Conservation (phyloP, 352 stramenopile species). For the Globisporangium uncinulatum region DNA sequence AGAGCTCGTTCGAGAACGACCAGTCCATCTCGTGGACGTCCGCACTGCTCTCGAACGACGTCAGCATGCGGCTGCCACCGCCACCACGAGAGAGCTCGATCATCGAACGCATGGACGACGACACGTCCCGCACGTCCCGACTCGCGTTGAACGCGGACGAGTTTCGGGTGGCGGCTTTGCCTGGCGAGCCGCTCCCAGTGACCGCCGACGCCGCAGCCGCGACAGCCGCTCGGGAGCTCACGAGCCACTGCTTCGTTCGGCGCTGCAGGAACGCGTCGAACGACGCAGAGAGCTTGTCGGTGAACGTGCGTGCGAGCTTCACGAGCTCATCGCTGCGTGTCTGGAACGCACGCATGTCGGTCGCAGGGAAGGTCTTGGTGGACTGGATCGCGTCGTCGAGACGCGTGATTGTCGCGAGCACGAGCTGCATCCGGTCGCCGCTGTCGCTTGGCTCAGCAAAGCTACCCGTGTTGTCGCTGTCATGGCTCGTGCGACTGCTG, state of each 20-base stretch:
- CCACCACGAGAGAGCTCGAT: constrained; percentile 21
- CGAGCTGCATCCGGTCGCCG: constrained; percentile 22
- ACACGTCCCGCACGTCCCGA: constrained; percentile 25
- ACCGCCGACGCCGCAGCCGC: neutral
- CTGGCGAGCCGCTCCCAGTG: constrained; percentile 8
- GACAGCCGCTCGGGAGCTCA: constrained; percentile 13
- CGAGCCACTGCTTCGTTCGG: constrained; percentile 34
- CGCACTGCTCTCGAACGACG: constrained; percentile 28
- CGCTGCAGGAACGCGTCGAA: constrained; percentile 57
- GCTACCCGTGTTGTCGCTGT: constrained; percentile 5
- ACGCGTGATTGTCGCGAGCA: constrained; percentile 35
- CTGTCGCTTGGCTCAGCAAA: constrained; percentile 14
- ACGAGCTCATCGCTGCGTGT: constrained; percentile 46
- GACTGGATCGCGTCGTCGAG: constrained; percentile 57
- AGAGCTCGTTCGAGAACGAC: constrained; percentile 52
- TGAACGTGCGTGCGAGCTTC: constrained; percentile 33
- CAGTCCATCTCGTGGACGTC: constrained; percentile 51
- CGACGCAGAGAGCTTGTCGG: constrained; percentile 44
- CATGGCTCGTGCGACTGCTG: neutral
- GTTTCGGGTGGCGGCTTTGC: constrained; percentile 1
- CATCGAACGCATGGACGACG: constrained; percentile 17
- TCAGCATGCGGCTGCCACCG: constrained; percentile 20
- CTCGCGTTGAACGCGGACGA: neutral
- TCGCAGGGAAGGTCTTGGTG: constrained; percentile 46
- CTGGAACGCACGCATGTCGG: constrained; percentile 59